These are phyloP conservation scores for Boletellus ananas DNA, from an alignment of 768 basidiomycete species.

Conservation along the genomic window DNA sequence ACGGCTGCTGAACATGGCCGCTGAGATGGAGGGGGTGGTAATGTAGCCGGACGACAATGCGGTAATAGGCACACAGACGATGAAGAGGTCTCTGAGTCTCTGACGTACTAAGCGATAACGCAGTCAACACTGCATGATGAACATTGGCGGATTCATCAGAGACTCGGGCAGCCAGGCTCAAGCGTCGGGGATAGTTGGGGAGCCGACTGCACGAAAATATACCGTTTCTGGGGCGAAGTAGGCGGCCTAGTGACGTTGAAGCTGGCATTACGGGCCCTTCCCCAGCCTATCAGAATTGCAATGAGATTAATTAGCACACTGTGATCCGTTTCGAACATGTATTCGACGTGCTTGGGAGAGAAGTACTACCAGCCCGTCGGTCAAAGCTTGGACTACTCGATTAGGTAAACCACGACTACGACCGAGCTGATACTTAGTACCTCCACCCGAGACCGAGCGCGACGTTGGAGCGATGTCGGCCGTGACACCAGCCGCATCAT, in stretches of 20 bases:
- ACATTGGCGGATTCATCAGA: neutral
- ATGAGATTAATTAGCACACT: too few species aligned
- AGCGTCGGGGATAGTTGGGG: too few species aligned
- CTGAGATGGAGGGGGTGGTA: neutral
- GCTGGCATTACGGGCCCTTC: neutral
- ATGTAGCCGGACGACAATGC: neutral
- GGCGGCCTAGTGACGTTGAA: neutral
- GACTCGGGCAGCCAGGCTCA: neutral
- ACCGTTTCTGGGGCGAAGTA: neutral
- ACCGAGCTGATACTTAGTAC: too few species aligned
- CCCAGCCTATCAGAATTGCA: neutral
- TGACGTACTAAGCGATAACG: too few species aligned
- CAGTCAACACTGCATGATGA: neutral
- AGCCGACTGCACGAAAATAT: neutral
- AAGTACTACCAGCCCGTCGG: too few species aligned
- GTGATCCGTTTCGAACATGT: too few species aligned
- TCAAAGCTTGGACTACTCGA: neutral
- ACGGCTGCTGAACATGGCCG: slow-evolving; percentile 1
- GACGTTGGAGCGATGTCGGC: slow-evolving; percentile 24
- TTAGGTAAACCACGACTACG: neutral
- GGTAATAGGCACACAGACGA: neutral
- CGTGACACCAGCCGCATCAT: slow-evolving; percentile 33
- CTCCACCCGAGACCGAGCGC: too few species aligned
- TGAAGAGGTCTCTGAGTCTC: too few species aligned
- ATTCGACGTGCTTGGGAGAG: too few species aligned